Conservation (phyloP, 2,329 filamentous ascomycete species). For the Arachnomyces sp. region DNA sequence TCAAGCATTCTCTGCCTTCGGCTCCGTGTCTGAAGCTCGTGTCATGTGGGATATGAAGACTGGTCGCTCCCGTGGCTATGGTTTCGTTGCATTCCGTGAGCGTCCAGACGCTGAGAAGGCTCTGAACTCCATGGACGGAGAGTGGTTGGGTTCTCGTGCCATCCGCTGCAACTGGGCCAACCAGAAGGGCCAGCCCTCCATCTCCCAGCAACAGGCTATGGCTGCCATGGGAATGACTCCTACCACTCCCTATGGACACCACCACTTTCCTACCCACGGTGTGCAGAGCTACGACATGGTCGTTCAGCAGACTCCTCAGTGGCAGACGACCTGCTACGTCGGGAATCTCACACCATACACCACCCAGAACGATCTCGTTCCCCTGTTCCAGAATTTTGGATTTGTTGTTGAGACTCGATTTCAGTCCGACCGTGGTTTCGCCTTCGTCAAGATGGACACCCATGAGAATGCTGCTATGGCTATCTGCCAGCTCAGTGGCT, state of each 20-base stretch:
- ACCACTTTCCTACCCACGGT: constrained; percentile 95
- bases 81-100: constrained; percentile 95
- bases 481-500: constrained; percentile 95
- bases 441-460: constrained; percentile 98
- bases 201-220: constrained; percentile 96
- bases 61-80: constrained; percentile 90
- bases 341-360: constrained; percentile 97
- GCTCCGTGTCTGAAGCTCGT: constrained; percentile 89
- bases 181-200: constrained; percentile 98
- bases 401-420: constrained; percentile 96
- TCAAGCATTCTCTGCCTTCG: constrained; percentile 93
- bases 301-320: constrained; percentile 84
- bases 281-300: constrained; percentile 98
- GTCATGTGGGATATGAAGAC: constrained; percentile 99
- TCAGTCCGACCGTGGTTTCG: constrained; percentile 94
- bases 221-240: constrained; percentile 96
- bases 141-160: constrained; percentile 95
- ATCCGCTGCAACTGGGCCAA: constrained; percentile 99
- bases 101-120: constrained; percentile 91
- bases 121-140: constrained; percentile 93
- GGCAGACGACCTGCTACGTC: constrained; percentile 98
- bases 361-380: constrained; percentile 91
- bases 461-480: constrained; percentile 98
- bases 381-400: constrained; percentile 96
- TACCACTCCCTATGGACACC: constrained; percentile 68